Base-by-base conservation (phyloP, 768 basidiomycete species). In the Phanerodontia chrysosporium region DNA sequence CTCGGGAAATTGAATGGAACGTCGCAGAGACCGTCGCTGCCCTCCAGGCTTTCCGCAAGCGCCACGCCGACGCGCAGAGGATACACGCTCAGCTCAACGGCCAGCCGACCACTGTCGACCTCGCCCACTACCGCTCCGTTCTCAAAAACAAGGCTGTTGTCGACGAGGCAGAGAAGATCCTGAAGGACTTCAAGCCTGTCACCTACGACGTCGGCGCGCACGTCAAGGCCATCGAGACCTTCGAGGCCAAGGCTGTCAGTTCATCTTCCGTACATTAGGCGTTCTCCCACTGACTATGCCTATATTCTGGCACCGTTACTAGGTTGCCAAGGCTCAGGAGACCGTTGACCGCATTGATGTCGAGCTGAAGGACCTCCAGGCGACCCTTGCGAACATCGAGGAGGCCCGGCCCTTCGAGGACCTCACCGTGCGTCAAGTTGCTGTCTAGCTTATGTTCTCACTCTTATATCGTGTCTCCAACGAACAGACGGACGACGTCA, bases 351-450 rank as follows among this genome's bases (percentile, higher is more conserved):
- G 96, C 78, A 94, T 98, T 66, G 89, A 95, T 61, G 76, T 85
- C 45, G 96, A 98, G 76, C 81, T 98, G 66, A 85, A 89, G 74
- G 87, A 92, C 68, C 89, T 99, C 65, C 88, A 94, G 75, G 86
- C 84, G 45, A 98, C 97, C 27, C 88, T 98, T 61, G 86, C 89
- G 65, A 97, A 99, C 83, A 98, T 99, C 62, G 90, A 98, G 79
- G 86, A 95, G 53, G 95, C 95, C 45, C 89, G 97, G 76, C 92
- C 96, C 8, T 97, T 99, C 76, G 95, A 98, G 71, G 92, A 98
- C 67, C 82, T 99, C 65, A 95, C 94, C 35, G 95, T 96, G 63
- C 63, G 90, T 78, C 21, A 3, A 14, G 1, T 22, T 18, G 12
- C 18, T 30, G n/a, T 28, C 14, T 4, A 13, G 14, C 9, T 21